Evolutionary conservation across 169 alveolate species (phyloP), one percentile per base, ranked within the genome.

Genomic region (Cryptosporidium parvum): DNA sequence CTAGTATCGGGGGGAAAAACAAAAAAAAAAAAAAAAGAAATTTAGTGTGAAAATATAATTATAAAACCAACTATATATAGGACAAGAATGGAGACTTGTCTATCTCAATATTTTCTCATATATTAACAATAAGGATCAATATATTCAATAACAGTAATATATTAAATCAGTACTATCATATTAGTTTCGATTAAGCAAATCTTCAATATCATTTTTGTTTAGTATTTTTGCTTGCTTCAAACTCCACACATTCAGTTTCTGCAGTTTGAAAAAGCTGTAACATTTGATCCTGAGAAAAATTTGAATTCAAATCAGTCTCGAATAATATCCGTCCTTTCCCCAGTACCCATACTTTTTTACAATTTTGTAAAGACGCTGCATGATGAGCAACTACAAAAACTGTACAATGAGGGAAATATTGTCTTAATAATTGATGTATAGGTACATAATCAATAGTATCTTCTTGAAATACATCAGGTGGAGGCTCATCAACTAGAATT

Each of bases 401-500:
- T n/a, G 94, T 92, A 53, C 80, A 86, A 45, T 92, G 87, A 16
- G 85, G 58, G 59, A 92, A 92, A 62, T 89, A 92, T 52, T 71
- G 91, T 39, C 91, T 68, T 29, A 92, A 53, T 42, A 80, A 53
- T n/a, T 80, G 89, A 44, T 80, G 89, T 44, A 80, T 80, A 10
- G 89, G 89, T 0, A 80, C 89, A 31, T 80, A 80, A 48, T 80
- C 68, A 4, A 48, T 44, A 18, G 89, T 65, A 10, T 67, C 85
- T 37, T 65, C 80, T 39, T 75, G 91, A 18, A 59, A 62, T 2
- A 85, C 92, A 23, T 86, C 94, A 1, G 94, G 92, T 7, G 94
- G 94, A 68, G 94, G 94, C 51, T 92, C 94, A 56, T 92, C 94
- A 1, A 92, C 92, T n/a, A 92, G 73, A 59, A 92, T 85, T 18